Conservation (phyloP, 73 alveolate species). For the Paramecium caudatum region DNA sequence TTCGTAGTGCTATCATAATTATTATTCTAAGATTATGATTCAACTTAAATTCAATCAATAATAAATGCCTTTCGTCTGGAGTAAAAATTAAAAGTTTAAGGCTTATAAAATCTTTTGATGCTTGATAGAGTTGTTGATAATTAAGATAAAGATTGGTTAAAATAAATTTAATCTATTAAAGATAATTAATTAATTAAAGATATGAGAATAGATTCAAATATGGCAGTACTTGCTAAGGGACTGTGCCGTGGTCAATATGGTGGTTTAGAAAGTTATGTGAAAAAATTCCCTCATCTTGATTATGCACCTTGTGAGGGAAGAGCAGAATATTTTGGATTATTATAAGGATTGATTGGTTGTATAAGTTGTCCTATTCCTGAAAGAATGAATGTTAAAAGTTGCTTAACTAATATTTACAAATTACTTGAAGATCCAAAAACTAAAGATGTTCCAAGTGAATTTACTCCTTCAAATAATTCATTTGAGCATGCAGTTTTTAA, state of each 20-base stretch:
- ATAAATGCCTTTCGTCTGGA: conserved; percentile 13
- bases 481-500: conserved; percentile 20
- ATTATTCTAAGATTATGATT: conserved; percentile 37
- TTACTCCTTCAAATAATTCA: background rate
- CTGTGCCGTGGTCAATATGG: conserved; percentile 6
- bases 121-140: background rate
- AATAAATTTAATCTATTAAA: background rate
- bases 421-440: conserved; percentile 17
- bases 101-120: background rate
- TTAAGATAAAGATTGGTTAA: background rate
- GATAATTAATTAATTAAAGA: conserved; percentile 39
- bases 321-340: conserved; percentile 1
- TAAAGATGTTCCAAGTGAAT: conserved; percentile 1
- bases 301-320: conserved; percentile 44
- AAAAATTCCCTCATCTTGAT: conserved; percentile 35
- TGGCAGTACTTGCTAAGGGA: background rate
- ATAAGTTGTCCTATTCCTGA: conserved; percentile 14
- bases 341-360: conserved; percentile 43
- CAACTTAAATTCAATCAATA: background rate
- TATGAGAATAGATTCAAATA: conserved; percentile 46
- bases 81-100: background rate
- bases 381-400: background rate
- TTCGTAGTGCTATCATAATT: background rate
- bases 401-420: conserved; percentile 5
- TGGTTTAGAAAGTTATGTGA: background rate